A percentile compares a stretch with the other conserved stretches of the same genome.
These are phyloP conservation scores for Phialemoniopsis sp. DNA, from an alignment of 2,329 filamentous ascomycete genomes.

Conservation along the genomic window DNA sequence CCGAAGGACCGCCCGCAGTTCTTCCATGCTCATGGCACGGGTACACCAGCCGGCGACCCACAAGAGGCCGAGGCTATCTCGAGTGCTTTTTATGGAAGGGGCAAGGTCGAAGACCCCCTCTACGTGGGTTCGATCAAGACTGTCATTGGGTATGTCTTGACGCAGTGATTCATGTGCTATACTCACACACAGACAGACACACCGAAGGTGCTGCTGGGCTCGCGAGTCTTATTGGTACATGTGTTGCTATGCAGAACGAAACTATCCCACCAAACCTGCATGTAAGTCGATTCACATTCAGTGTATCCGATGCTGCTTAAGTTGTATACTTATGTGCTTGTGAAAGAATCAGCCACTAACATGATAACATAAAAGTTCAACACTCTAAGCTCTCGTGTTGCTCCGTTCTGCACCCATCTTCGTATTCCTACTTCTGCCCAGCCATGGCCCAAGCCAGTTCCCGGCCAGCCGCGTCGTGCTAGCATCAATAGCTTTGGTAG, in stretches of 20 bases:
- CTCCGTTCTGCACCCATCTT: slow-evolving; percentile 25
- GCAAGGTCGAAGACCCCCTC: slow-evolving; percentile 4
- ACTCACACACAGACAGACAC: slow-evolving; percentile 25
- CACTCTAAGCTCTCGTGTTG: slow-evolving; percentile 32
- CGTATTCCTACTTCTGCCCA: slow-evolving; percentile 22
- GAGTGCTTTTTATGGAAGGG: slow-evolving; percentile 14
- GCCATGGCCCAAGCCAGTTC: slow-evolving; percentile 10
- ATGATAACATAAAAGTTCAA: too few relatives aligned
- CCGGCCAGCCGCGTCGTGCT: slow-evolving; percentile 31
- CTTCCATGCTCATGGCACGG: slow-evolving; percentile 34
- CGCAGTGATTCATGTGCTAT: neutral
- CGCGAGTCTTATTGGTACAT: too few relatives aligned
- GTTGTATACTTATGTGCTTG: too few relatives aligned
- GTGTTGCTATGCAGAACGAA: too few relatives aligned
- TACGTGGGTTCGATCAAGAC: slow-evolving; percentile 14
- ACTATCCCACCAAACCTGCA: too few relatives aligned
- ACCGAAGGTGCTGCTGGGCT: slow-evolving; percentile 19
- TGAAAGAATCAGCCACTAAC: too few relatives aligned
- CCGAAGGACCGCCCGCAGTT: slow-evolving; percentile 18
- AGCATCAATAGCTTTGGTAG: slow-evolving; percentile 35
- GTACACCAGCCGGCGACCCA: slow-evolving; percentile 34
- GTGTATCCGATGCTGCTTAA: too few relatives aligned
- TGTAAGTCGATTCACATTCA: too few relatives aligned
- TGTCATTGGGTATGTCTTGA: slow-evolving; percentile 1
- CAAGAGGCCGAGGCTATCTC: slow-evolving; percentile 26